These are phyloP conservation scores for Saccharata proteae DNA, from an alignment of 2,329 filamentous ascomycete species.

Conservation along the genomic window DNA sequence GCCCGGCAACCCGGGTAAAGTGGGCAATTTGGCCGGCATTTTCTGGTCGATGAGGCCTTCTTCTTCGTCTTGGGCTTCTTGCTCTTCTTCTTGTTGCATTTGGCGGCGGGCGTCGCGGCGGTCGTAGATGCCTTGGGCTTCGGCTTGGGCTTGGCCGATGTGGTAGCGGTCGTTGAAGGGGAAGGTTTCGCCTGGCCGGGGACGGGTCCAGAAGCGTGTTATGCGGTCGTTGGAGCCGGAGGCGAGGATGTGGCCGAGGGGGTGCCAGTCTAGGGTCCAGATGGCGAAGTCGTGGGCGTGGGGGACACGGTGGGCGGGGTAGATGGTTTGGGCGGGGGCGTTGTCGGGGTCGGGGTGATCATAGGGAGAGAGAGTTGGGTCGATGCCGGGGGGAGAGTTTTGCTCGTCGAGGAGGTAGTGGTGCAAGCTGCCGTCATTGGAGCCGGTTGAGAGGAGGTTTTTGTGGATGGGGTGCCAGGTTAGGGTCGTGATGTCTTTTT, in stretches of 20 bases:
- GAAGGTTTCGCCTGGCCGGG: slow-evolving; percentile 75
- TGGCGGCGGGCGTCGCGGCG: slow-evolving; percentile 65
- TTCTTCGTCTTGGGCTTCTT: slow-evolving; percentile 84
- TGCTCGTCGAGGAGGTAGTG: slow-evolving; percentile 96
- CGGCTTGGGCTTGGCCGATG: slow-evolving; percentile 84
- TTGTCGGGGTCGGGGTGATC: slow-evolving; percentile 70
- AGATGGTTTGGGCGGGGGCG: slow-evolving; percentile 78
- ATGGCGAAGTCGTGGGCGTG: slow-evolving; percentile 91
- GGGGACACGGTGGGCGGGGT: slow-evolving; percentile 74
- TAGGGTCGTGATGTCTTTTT: slow-evolving; percentile 88
- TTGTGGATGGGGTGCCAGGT: slow-evolving; percentile 90
- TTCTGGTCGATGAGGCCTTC: slow-evolving; percentile 88
- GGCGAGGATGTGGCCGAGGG: slow-evolving; percentile 85
- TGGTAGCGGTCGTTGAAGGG: slow-evolving; percentile 87
- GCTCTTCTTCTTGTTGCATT: slow-evolving; percentile 83
- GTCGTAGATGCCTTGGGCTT: slow-evolving; percentile 91
- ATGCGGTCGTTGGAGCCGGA: slow-evolving; percentile 95
- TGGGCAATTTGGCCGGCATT: slow-evolving; percentile 51
- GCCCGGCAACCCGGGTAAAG: slow-evolving; percentile 48
- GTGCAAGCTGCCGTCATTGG: slow-evolving; percentile 76
- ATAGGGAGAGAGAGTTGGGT: slow-evolving; percentile 67
- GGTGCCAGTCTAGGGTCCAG: slow-evolving; percentile 98
- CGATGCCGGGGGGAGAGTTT: slow-evolving; percentile 64
- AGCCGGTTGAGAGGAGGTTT: slow-evolving; percentile 79
- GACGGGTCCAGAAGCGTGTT: slow-evolving; percentile 91